Evolutionary conservation across 805 yeast species (phyloP).

Genomic region (Myxozyma nipponensis): DNA sequence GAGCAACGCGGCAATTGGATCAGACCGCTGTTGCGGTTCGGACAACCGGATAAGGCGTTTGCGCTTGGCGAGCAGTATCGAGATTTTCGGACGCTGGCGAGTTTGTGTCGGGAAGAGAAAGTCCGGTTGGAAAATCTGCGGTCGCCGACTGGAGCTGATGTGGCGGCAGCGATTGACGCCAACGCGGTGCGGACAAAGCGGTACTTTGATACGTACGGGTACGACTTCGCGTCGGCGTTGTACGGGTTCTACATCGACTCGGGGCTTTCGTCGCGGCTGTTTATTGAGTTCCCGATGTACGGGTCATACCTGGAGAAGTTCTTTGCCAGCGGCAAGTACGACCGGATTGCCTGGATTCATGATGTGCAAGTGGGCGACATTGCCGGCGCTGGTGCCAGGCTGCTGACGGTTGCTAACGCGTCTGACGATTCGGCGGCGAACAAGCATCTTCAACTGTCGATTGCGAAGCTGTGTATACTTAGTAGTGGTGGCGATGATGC

Average conservation of each 20-base stretch:
- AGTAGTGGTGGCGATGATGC: constrained; percentile 36
- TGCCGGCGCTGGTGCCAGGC: constrained; percentile 46
- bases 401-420: constrained; percentile 44
- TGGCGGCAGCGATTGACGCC: constrained; percentile 7
- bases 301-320: constrained; percentile 49
- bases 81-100: constrained; percentile 64
- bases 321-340: constrained; percentile 41
- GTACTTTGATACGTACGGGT: constrained; percentile 61
- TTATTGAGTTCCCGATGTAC: constrained; percentile 56
- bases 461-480: constrained; percentile 66
- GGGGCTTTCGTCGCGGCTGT: constrained; percentile 50
- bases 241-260: constrained; percentile 55
- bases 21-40: constrained; percentile 47
- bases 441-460: constrained; percentile 56
- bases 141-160: constrained; percentile 6
- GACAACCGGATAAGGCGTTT: constrained; percentile 52
- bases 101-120: constrained; percentile 35
- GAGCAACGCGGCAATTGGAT: constrained; percentile 54
- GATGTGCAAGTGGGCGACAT: constrained; percentile 53
- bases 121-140: constrained; percentile 6
- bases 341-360: constrained; percentile 66
- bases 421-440: constrained; percentile 44
- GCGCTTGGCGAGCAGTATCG: constrained; percentile 59
- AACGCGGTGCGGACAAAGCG: constrained; percentile 29
- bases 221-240: constrained; percentile 61